Base-by-base conservation (phyloP, 495 filamentous ascomycete species). In the Durotheca rogersii region DNA sequence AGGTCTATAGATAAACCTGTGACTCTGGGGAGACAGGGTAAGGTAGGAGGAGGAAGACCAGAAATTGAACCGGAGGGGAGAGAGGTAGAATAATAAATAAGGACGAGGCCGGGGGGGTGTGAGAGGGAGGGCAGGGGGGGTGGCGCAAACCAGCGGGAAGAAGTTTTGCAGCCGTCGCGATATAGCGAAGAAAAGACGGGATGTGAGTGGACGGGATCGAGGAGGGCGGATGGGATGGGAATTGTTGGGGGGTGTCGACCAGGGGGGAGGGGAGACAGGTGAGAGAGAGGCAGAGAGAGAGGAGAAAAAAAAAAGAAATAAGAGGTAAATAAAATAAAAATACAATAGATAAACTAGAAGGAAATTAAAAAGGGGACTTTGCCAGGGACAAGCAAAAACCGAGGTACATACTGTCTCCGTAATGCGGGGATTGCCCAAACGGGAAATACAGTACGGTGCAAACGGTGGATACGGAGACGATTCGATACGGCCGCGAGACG, bases 31-130 rank as follows among this genome's bases (percentile, higher is more conserved):
- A 20, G 37, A 51, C 31, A 42, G 25, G 56, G 23, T 27, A 9
- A 27, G 23, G 4, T 41, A 31, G 46, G 35, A 54, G 40, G 21
- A 54, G 38, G 21, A 37, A 34, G 27, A 27, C 50, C 20, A 37
- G 41, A 46, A 51, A 46, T 50, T 47, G 50, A 51, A 39, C 34
- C 35, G 15, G 41, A 46, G 33, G 41, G 25, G 44, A 41, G 45
- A 37, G 7, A 18, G 17, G 16, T 23, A 15, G 11, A 27, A 46
- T 54, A 43, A 53, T 58, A 58, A 48, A 58, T 58, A 58, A 41
- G 12, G 40, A 4, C 9, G 4, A 27, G 23, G 4, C 23, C 23
- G 4, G 23, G 23, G 23, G 23, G 9, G 23, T 36, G 37, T 4
- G n/a, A 30, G 30, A 44, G 15, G 44, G 50, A 48, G 40, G 48